Conservation (phyloP, 139 green algal species). For the Closterium sp. region DNA sequence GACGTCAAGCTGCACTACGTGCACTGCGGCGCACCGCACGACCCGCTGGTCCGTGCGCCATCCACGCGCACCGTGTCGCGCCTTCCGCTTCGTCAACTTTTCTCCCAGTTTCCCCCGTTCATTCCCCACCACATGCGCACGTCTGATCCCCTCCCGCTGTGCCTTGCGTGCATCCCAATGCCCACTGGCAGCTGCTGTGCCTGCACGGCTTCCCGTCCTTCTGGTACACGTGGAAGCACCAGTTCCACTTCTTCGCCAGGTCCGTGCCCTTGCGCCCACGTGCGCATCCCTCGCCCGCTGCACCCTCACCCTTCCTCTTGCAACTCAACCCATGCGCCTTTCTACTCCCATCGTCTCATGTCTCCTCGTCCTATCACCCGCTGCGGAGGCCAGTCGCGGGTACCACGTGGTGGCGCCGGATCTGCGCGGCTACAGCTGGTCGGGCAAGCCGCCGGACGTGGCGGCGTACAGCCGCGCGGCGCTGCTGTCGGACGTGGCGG, state of each 20-base stretch:
- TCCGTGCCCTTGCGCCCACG: not conserved
- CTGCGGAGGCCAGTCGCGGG: constrained; percentile 2
- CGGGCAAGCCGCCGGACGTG: constrained; percentile 7
- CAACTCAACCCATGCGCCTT: not conserved
- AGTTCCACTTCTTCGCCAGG: constrained; percentile 27
- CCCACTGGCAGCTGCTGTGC: constrained; percentile 16
- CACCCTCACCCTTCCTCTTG: not conserved
- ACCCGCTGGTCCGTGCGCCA: constrained; percentile 18
- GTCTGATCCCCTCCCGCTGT: not conserved
- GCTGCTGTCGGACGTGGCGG: too few relatives aligned
- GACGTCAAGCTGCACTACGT: constrained; percentile 40
- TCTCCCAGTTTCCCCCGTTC: not conserved
- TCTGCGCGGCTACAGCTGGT: constrained; percentile 42
- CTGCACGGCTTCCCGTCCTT: constrained; percentile 49
- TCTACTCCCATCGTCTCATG: too few relatives aligned
- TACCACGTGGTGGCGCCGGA: constrained; percentile 47
- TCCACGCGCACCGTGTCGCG: not conserved
- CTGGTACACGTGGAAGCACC: constrained; percentile 52
- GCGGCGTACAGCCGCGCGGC: not conserved
- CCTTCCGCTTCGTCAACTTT: not conserved
- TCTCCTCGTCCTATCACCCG: not conserved
- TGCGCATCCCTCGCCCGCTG: not conserved
- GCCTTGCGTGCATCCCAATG: not conserved
- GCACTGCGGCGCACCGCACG: constrained; percentile 9
- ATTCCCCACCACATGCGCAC: not conserved